Evolutionary conservation across 208 protist species (phyloP).

Genomic region (Crithidia acanthocephali): DNA sequence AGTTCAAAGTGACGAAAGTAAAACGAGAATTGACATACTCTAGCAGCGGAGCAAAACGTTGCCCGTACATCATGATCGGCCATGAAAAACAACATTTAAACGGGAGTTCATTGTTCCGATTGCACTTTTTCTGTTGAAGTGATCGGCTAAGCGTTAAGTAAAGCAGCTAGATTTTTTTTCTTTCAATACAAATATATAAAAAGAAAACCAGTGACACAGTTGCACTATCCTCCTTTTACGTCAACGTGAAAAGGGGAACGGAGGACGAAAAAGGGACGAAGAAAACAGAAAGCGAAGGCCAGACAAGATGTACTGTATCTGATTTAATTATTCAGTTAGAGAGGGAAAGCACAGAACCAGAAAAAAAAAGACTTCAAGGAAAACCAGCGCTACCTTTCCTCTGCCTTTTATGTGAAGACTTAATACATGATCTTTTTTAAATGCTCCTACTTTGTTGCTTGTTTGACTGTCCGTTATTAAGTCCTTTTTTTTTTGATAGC

Average conservation of each 20-base stretch:
- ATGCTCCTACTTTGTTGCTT: no score
- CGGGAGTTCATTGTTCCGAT: conserved; percentile 4
- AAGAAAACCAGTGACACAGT: neutral
- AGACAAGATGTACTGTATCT: conserved; percentile 23
- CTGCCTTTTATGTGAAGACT: neutral
- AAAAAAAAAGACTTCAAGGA: conserved; percentile 10
- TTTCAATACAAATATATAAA: neutral
- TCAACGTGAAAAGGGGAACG: neutral
- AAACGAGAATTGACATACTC: neutral
- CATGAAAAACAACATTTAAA: conserved; percentile 2
- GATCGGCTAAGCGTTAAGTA: conserved; percentile 6
- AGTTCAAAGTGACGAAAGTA: neutral
- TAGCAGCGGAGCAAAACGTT: conserved; percentile 18
- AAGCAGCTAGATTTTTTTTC: conserved; percentile 7
- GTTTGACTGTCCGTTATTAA: neutral
- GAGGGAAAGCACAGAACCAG: conserved; percentile 5
- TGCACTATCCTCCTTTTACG: neutral
- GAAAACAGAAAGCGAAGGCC: conserved; percentile 8
- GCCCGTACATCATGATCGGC: conserved; percentile 3
- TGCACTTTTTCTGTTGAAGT: conserved; percentile 14
- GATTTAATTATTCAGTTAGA: conserved; percentile 22
- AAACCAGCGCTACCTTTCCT: neutral
- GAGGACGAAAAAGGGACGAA: conserved; percentile 4
- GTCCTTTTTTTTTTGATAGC: neutral
- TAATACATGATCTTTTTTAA: no score